Evolutionary conservation across 306 rosid genomes (phyloP).

Genomic region (Quercus wislizeni): DNA sequence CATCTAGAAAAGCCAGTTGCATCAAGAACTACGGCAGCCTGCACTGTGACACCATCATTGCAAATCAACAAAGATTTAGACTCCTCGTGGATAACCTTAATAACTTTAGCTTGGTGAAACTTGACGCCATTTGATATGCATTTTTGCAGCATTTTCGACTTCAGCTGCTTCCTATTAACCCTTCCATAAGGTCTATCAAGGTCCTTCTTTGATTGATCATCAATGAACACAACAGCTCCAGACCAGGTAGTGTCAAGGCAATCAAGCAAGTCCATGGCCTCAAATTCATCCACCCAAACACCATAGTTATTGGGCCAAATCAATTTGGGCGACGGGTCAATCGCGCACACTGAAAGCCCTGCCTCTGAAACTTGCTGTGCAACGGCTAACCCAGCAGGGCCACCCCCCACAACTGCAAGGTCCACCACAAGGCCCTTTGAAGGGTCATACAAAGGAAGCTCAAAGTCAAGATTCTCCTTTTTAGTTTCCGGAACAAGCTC

Average conservation of each 20-base stretch:
- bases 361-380: slow-evolving; percentile 98
- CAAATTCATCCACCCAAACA: slow-evolving; percentile 99
- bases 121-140: slow-evolving; percentile 84
- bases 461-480: slow-evolving; percentile 85
- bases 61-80: slow-evolving; percentile 72
- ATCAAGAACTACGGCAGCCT: slow-evolving; percentile 90
- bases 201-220: slow-evolving; percentile 61
- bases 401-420: slow-evolving; percentile 96
- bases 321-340: slow-evolving; percentile 82
- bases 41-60: slow-evolving; percentile 85
- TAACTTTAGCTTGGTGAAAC: slow-evolving; percentile 90
- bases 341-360: slow-evolving; percentile 85
- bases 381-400: slow-evolving; percentile 96
- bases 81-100: slow-evolving; percentile 83
- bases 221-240: slow-evolving; percentile 79
- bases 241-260: slow-evolving; percentile 98
- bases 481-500: slow-evolving; percentile 95
- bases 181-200: slow-evolving; percentile 90
- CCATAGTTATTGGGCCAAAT: slow-evolving; percentile 99
- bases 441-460: slow-evolving; percentile 82
- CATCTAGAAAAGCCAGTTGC: slow-evolving; percentile 96
- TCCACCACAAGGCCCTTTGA: slow-evolving; percentile 77
- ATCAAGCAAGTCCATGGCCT: slow-evolving; percentile 92
- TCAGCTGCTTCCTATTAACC: slow-evolving; percentile 87
- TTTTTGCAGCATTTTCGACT: slow-evolving; percentile 88